phyloP scores from a whole-genome alignment of 352 stramenopile genomes.

The Saprolegnia parasitica region DNA sequence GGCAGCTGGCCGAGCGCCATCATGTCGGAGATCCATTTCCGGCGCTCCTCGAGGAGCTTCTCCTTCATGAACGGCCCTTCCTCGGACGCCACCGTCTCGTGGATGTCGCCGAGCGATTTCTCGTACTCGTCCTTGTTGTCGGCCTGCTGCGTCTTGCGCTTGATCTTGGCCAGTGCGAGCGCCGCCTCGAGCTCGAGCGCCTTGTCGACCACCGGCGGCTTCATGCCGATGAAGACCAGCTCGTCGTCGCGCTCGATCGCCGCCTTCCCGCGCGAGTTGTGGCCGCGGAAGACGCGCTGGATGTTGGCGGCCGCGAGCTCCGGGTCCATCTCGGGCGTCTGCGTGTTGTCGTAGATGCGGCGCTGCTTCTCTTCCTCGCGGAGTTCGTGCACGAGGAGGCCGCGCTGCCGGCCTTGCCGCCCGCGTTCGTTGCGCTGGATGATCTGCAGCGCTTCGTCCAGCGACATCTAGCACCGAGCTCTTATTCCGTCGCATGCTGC shows the following conservation, averaged over 20 bases:
- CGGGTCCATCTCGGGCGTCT: constrained; percentile 75
- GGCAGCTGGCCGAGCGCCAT: constrained; percentile 81
- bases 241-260: constrained; percentile 69
- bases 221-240: constrained; percentile 93
- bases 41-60: constrained; percentile 87
- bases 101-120: constrained; percentile 79
- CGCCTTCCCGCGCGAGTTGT: constrained; percentile 59
- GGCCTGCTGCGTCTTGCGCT: constrained; percentile 85
- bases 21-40: constrained; percentile 89
- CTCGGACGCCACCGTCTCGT: constrained; percentile 71
- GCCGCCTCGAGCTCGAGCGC: constrained; percentile 65
- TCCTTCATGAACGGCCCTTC: constrained; percentile 92
- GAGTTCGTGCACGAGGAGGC: constrained; percentile 74
- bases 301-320: constrained; percentile 89
- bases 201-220: constrained; percentile 45
- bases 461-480: constrained; percentile 33
- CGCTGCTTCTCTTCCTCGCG: constrained; percentile 79
- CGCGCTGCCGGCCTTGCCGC: constrained; percentile 82
- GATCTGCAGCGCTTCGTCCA: constrained; percentile 82
- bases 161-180: constrained; percentile 66
- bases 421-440: constrained; percentile 89
- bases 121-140: constrained; percentile 92
- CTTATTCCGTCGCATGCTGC: neutral
- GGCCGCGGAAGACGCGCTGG: constrained; percentile 87
- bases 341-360: constrained; percentile 65